phyloP scores from a whole-genome alignment of 345 rosid species.

The Moricandia moricandioides region DNA sequence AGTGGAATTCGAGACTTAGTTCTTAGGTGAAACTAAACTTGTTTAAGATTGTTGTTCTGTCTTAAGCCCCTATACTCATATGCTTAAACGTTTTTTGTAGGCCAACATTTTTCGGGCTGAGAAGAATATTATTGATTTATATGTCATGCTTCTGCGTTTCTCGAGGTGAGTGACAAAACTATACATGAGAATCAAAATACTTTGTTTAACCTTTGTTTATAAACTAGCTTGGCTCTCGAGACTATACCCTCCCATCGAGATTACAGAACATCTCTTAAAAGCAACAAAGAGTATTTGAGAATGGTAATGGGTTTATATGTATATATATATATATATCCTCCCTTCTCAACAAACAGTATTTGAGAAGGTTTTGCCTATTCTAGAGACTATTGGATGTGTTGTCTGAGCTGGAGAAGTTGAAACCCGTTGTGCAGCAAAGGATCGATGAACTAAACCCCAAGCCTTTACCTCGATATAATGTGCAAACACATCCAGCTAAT shows the following conservation, averaged over 20 bases:
- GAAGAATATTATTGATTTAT: conserved; percentile 83
- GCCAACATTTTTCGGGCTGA: conserved; percentile 90
- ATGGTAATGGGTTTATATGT: conserved; percentile 41
- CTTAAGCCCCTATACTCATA: background rate
- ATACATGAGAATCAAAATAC: background rate
- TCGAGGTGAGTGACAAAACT: conserved; percentile 73
- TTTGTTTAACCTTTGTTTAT: conserved; percentile 9
- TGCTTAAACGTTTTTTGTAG: conserved; percentile 41
- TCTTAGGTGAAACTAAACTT: background rate
- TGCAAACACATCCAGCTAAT: conserved; percentile 42
- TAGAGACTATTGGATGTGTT: conserved; percentile 66
- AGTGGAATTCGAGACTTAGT: background rate
- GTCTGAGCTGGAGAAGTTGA: conserved; percentile 78
- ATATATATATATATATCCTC: background rate
- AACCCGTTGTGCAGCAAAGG: conserved; percentile 74
- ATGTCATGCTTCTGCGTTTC: conserved; percentile 89
- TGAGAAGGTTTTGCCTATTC: conserved; percentile 32
- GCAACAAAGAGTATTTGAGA: conserved; percentile 55
- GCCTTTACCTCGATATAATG: conserved; percentile 40
- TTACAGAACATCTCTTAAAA: conserved; percentile 48
- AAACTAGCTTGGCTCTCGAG: conserved; percentile 80
- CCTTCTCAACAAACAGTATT: no score
- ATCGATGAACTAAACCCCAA: conserved; percentile 54
- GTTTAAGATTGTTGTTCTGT: background rate
- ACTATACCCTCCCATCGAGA: conserved; percentile 93